Evolutionary conservation across 2,329 filamentous ascomycete genomes (phyloP).

Genomic region (Simplicillium sp.): DNA sequence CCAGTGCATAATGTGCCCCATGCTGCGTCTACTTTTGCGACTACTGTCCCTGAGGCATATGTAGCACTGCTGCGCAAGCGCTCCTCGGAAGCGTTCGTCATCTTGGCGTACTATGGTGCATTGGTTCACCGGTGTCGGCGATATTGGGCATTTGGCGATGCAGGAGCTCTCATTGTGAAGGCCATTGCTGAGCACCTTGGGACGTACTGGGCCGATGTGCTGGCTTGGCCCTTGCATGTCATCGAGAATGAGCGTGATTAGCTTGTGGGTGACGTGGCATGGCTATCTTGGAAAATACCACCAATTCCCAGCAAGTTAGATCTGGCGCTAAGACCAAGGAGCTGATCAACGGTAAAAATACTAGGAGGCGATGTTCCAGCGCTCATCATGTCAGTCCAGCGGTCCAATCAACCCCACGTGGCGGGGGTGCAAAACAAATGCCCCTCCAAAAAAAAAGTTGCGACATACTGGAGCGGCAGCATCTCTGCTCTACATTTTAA

Average conservation of each 20-base stretch:
- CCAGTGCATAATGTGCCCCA: slow-evolving; percentile 14
- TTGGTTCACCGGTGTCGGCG: slow-evolving; percentile 30
- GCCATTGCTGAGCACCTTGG: slow-evolving; percentile 22
- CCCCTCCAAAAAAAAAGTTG: too few relatives aligned
- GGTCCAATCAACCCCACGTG: too few relatives aligned
- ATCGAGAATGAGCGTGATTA: slow-evolving; percentile 16
- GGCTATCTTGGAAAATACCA: too few relatives aligned
- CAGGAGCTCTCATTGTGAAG: slow-evolving; percentile 19
- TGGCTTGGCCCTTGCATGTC: slow-evolving; percentile 23
- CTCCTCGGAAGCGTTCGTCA: slow-evolving; percentile 31
- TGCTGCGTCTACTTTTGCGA: slow-evolving; percentile 21
- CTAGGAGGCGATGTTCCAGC: too few relatives aligned
- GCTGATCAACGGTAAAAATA: too few relatives aligned
- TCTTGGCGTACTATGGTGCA: slow-evolving; percentile 40
- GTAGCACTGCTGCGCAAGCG: slow-evolving; percentile 22
- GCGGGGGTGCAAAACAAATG: too few relatives aligned
- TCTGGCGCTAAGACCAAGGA: too few relatives aligned
- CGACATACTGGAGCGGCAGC: too few relatives aligned
- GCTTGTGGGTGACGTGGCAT: too few relatives aligned
- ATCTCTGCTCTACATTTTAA: too few relatives aligned
- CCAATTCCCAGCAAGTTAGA: too few relatives aligned
- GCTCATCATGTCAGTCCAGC: too few relatives aligned
- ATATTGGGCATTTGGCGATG: slow-evolving; percentile 28
- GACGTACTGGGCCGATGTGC: slow-evolving; percentile 19
- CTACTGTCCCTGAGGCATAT: slow-evolving; percentile 21